Conservation (phyloP, 2,329 filamentous ascomycete genomes). For the Xylaria sp. region DNA sequence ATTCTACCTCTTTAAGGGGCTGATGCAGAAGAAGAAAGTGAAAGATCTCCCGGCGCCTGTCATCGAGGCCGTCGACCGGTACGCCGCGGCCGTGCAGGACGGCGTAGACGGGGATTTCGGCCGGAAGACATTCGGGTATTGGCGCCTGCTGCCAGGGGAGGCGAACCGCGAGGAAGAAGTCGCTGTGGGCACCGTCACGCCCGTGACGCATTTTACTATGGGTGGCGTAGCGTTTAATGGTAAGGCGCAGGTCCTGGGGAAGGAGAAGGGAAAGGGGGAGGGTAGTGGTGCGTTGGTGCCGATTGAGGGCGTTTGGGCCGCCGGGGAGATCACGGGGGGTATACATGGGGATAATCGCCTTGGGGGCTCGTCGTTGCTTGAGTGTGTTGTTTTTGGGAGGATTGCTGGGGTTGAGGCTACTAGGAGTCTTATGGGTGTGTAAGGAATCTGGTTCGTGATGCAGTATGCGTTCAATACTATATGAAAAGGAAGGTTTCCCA, state of each 20-base stretch:
- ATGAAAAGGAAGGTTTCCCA: too few relatives aligned
- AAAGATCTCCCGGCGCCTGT: slow-evolving; percentile 57
- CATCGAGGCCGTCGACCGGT: slow-evolving; percentile 59
- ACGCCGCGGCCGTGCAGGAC: slow-evolving; percentile 58
- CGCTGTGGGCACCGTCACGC: slow-evolving; percentile 69
- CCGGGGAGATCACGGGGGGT: slow-evolving; percentile 73
- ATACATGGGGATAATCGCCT: slow-evolving; percentile 72
- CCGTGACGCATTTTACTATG: slow-evolving; percentile 75
- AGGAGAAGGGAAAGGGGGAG: slow-evolving; percentile 29
- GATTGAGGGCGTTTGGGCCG: slow-evolving; percentile 69
- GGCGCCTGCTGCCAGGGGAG: slow-evolving; percentile 59
- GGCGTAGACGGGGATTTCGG: slow-evolving; percentile 58
- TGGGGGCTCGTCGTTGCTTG: slow-evolving; percentile 69
- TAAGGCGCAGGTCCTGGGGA: slow-evolving; percentile 61
- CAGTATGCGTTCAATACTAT: too few relatives aligned
- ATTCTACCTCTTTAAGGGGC: slow-evolving; percentile 72
- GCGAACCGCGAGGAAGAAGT: slow-evolving; percentile 62
- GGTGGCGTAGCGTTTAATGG: slow-evolving; percentile 69
- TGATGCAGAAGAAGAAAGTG: slow-evolving; percentile 67
- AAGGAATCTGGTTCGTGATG: too few relatives aligned
- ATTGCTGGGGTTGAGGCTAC: slow-evolving; percentile 65
- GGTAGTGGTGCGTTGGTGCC: slow-evolving; percentile 51
- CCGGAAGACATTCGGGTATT: slow-evolving; percentile 64
- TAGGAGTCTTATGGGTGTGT: slow-evolving; percentile 31
- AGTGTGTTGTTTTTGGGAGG: slow-evolving; percentile 72